phyloP scores from a whole-genome alignment of 2,329 filamentous ascomycete species.

The Alternaria consortialis region DNA sequence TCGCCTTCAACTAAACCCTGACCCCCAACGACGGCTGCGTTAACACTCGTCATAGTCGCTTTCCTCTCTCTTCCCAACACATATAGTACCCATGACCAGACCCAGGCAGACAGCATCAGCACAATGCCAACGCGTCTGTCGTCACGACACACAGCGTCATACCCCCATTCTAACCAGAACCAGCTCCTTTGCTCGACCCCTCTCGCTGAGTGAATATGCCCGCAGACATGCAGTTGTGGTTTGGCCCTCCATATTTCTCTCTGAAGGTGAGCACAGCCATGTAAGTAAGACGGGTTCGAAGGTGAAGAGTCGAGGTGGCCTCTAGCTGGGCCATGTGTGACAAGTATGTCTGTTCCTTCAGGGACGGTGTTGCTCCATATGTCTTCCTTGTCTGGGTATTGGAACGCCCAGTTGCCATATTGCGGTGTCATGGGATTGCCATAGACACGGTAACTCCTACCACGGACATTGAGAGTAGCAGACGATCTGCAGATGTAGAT shows the following conservation, averaged over 20 bases:
- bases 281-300: background rate
- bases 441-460: conserved; percentile 71
- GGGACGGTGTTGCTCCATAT: conserved; percentile 76
- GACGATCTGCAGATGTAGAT: conserved; percentile 75
- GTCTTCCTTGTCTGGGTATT: conserved; percentile 67
- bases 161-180: conserved; percentile 72
- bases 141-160: conserved; percentile 62
- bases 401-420: conserved; percentile 80
- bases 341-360: conserved; percentile 73
- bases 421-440: conserved; percentile 79
- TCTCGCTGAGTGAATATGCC: conserved; percentile 79
- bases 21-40: conserved; percentile 17
- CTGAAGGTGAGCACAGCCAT: conserved; percentile 74
- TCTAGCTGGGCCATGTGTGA: conserved; percentile 82
- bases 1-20: background rate
- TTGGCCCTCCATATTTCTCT: conserved; percentile 73
- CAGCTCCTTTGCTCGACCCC: conserved; percentile 74
- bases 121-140: conserved; percentile 36
- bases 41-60: conserved; percentile 18
- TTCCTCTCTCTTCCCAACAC: background rate
- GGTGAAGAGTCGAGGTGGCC: conserved; percentile 69
- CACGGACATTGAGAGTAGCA: conserved; percentile 58
- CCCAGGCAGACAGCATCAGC: conserved; percentile 12
- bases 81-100: conserved; percentile 14
- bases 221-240: conserved; percentile 79